These are phyloP conservation scores for Erigeron canadensis DNA, from an alignment of 129 eudicot species.

Conservation along the genomic window DNA sequence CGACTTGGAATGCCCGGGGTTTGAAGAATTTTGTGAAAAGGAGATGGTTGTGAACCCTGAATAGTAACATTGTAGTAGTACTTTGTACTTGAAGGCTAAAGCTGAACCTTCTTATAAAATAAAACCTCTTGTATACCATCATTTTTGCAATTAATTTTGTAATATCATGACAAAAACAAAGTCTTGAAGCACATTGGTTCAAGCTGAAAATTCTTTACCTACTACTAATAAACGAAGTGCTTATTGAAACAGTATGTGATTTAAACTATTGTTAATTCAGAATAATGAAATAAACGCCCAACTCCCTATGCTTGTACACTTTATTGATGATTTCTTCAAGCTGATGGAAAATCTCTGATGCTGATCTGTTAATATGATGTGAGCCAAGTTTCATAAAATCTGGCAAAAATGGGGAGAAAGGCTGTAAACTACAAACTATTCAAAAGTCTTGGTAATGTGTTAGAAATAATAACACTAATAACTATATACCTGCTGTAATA, in stretches of 20 bases:
- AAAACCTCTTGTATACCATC: constrained; percentile 10
- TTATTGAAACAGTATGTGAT: neutral
- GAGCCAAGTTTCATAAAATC: neutral
- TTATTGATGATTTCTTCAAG: neutral
- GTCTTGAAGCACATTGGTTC: constrained; percentile 4
- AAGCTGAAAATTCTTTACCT: neutral
- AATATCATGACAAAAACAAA: constrained; percentile 4
- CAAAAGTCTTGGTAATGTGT: neutral
- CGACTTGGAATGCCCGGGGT: neutral
- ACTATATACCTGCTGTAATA: constrained; percentile 5
- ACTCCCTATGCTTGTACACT: constrained; percentile 1
- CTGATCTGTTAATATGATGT: constrained; percentile 18
- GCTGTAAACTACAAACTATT: neutral
- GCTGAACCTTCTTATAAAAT: constrained; percentile 10
- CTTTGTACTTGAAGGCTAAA: constrained; percentile 8
- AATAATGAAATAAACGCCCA: neutral
- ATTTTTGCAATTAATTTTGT: neutral
- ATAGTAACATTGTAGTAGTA: constrained; percentile 14
- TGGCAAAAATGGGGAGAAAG: neutral
- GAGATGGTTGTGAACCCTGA: constrained; percentile 10
- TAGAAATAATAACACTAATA: neutral
- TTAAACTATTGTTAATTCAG: neutral
- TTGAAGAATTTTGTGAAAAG: neutral
- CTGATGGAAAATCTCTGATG: constrained; percentile 2
- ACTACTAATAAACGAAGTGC: neutral